These are phyloP conservation scores for Sclerotinia borealis DNA, from an alignment of 2,329 filamentous ascomycete species.

Conservation along the genomic window DNA sequence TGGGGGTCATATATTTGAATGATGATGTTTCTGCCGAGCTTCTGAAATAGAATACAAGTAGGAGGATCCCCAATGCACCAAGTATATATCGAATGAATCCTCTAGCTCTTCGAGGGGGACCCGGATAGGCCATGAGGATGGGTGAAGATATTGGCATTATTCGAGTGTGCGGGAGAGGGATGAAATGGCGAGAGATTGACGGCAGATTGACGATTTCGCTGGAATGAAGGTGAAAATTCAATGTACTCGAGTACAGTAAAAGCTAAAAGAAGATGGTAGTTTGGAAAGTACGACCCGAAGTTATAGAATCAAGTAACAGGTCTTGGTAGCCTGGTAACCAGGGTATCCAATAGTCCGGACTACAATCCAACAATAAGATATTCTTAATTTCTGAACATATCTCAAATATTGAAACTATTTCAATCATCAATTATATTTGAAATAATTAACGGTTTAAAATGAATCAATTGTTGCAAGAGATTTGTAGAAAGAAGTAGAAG, in stretches of 20 bases:
- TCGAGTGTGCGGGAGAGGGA: not conserved
- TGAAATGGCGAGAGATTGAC: not conserved
- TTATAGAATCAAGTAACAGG: not conserved
- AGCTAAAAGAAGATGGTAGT: not conserved
- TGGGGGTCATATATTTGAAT: not conserved
- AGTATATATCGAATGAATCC: conserved; percentile 24
- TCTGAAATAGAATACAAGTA: conserved; percentile 17
- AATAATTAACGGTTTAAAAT: too few relatives aligned
- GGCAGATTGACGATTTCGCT: not conserved
- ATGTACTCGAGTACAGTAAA: too few relatives aligned
- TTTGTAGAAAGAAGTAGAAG: not conserved
- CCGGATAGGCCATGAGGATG: conserved; percentile 27
- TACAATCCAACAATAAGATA: too few relatives aligned
- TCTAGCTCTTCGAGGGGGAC: conserved; percentile 26
- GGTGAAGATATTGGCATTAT: conserved; percentile 28
- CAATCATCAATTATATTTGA: too few relatives aligned
- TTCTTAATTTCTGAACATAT: too few relatives aligned
- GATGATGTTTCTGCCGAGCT: not conserved
- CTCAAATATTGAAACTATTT: too few relatives aligned
- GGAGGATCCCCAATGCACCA: conserved; percentile 15
- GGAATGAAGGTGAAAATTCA: not conserved
- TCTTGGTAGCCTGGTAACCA: too few relatives aligned
- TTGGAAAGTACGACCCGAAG: not conserved
- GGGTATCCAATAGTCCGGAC: too few relatives aligned
- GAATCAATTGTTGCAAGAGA: too few relatives aligned